Evolutionary conservation across 352 stramenopile species (phyloP).

Genomic region (Halophytophthora polymorphica): DNA sequence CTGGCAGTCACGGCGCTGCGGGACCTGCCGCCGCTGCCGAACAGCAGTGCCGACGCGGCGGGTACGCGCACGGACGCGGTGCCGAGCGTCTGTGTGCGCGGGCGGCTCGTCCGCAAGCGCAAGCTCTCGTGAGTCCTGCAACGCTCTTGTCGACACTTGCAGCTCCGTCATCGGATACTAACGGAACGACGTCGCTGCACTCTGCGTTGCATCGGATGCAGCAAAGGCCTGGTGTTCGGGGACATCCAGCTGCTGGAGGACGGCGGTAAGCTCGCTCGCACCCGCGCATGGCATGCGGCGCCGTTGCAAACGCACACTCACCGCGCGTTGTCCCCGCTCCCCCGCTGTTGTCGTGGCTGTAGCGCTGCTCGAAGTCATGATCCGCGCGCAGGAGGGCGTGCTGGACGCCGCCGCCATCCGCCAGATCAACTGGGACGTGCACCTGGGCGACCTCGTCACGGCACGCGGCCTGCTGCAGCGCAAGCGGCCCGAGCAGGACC

Average conservation of each 20-base stretch:
- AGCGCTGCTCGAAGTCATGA: slow-evolving; percentile 84
- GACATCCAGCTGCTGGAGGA: slow-evolving; percentile 70
- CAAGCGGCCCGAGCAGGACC: slow-evolving; percentile 31
- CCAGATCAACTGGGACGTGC: slow-evolving; percentile 78
- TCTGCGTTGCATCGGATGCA: slow-evolving; percentile 21
- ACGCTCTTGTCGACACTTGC: slow-evolving; percentile 1
- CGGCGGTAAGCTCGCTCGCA: slow-evolving; percentile 18
- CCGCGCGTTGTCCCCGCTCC: not conserved
- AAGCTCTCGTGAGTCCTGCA: slow-evolving; percentile 68
- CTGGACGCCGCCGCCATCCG: slow-evolving; percentile 62
- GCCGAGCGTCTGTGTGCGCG: slow-evolving; percentile 37
- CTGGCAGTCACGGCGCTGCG: slow-evolving; percentile 8
- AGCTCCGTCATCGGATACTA: not conserved
- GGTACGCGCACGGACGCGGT: not conserved
- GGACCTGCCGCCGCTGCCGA: slow-evolving; percentile 13
- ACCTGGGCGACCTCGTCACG: slow-evolving; percentile 65
- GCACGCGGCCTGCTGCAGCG: slow-evolving; percentile 35
- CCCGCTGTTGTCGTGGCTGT: not conserved
- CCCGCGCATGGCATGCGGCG: not conserved
- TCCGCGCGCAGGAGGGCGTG: slow-evolving; percentile 52
- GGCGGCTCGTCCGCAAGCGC: slow-evolving; percentile 73
- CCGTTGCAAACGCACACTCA: not conserved
- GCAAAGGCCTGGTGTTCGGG: slow-evolving; percentile 79
- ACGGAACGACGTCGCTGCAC: too few relatives aligned
- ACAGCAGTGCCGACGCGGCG: not conserved